Evolutionary conservation across 108 stramenopile species (phyloP).

Genomic region (Skeletonema tropicum): DNA sequence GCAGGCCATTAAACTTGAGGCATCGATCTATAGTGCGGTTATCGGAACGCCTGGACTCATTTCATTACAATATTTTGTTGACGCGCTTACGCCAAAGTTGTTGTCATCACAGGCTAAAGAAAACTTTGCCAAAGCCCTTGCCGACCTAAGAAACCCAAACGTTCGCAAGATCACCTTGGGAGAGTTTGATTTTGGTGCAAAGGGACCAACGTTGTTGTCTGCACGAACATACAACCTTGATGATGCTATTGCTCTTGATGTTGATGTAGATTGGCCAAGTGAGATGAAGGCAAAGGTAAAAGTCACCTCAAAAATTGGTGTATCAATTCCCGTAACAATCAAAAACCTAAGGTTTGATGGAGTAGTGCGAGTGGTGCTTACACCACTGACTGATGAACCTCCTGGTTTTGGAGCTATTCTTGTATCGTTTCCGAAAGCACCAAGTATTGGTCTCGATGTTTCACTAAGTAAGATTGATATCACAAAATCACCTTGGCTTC

Average conservation of each 20-base stretch:
- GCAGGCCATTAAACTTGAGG: conserved; percentile 32
- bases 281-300: conserved; percentile 11
- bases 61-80: conserved; percentile 34
- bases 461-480: conserved; percentile 17
- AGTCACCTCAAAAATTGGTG: conserved; percentile 7
- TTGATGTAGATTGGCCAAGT: conserved; percentile 13
- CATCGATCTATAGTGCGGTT: conserved; percentile 33
- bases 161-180: conserved; percentile 23
- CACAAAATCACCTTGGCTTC: conserved; percentile 42
- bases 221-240: conserved; percentile 30
- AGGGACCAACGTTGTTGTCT: conserved; percentile 20
- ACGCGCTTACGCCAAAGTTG: conserved; percentile 26
- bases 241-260: conserved; percentile 8
- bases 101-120: conserved; percentile 30
- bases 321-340: conserved; percentile 26
- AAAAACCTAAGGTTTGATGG: conserved; percentile 42
- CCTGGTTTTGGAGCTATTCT: conserved; percentile 45
- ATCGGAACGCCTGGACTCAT: conserved; percentile 44
- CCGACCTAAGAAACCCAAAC: conserved; percentile 7
- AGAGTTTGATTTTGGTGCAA: conserved; percentile 18
- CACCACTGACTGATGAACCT: conserved; percentile 18
- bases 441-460: conserved; percentile 38
- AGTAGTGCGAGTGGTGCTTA: conserved; percentile 30
- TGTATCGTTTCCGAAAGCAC: conserved; percentile 28
- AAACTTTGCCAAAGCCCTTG: conserved; percentile 13